Conservation (phyloP, 345 rosid species). For the Lepidium sativum region DNA sequence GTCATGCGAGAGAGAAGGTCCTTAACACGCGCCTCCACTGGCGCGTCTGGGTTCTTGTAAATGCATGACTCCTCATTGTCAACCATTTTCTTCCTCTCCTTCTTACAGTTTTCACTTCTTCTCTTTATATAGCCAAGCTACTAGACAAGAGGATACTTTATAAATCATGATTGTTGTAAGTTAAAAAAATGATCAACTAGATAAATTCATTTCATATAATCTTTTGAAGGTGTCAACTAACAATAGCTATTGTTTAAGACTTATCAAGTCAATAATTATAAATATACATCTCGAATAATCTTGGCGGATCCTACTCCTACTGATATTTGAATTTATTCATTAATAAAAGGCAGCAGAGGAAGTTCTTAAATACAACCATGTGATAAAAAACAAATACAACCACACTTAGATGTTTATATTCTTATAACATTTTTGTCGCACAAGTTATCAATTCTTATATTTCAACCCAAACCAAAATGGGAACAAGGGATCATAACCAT, state of each 20-base stretch:
- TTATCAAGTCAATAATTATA: too few species aligned
- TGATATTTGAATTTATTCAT: too few species aligned
- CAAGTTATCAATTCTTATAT: not conserved
- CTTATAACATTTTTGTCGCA: too few species aligned
- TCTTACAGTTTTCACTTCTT: not conserved
- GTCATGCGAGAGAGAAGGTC: slow-evolving; percentile 84
- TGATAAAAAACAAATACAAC: too few species aligned
- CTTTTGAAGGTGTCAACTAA: too few species aligned
- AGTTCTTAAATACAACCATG: too few species aligned
- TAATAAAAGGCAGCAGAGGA: too few species aligned
- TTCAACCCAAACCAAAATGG: slow-evolving; percentile 3
- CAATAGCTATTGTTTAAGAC: too few species aligned
- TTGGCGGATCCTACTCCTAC: too few species aligned
- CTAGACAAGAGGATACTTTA: not conserved
- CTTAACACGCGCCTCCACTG: slow-evolving; percentile 55
- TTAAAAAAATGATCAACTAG: not conserved
- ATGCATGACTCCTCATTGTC: slow-evolving; percentile 12
- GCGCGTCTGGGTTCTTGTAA: slow-evolving; percentile 36
- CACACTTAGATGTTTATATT: too few species aligned
- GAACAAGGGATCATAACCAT: slow-evolving; percentile 39
- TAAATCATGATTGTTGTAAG: not conserved
- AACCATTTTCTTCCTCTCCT: not conserved
- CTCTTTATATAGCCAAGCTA: not conserved
- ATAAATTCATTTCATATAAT: not conserved
- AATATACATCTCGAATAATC: too few species aligned